These are phyloP conservation scores for Xylaria castorea DNA, from an alignment of 495 filamentous ascomycete species.

Conservation along the genomic window DNA sequence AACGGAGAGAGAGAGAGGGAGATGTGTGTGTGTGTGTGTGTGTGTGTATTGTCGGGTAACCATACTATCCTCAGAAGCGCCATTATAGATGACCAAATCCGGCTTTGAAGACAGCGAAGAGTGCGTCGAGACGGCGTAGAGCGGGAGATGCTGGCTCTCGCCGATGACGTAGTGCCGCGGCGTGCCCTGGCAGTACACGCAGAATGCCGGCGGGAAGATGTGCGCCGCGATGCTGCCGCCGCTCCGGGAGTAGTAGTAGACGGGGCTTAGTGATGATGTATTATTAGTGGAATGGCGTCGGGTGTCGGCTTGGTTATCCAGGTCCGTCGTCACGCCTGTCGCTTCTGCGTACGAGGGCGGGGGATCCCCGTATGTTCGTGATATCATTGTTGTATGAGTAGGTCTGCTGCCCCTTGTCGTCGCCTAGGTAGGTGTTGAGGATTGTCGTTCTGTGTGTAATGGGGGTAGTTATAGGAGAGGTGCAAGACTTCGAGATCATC, in stretches of 20 bases:
- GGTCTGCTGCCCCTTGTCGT: neutral
- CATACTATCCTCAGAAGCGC: conserved; percentile 24
- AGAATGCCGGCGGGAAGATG: conserved; percentile 39
- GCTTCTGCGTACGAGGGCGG: conserved; percentile 28
- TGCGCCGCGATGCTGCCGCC: conserved; percentile 10
- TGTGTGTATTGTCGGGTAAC: neutral
- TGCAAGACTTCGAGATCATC: neutral
- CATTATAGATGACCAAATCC: conserved; percentile 36
- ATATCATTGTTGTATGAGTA: neutral
- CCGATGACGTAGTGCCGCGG: conserved; percentile 32
- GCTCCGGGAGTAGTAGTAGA: neutral
- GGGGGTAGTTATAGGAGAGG: conserved; percentile 7
- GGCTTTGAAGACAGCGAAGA: conserved; percentile 23
- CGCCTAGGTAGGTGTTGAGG: neutral
- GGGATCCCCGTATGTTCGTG: neutral
- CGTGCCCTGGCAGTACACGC: conserved; percentile 30
- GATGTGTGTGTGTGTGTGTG: neutral
- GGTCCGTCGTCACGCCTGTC: neutral
- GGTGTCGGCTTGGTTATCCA: neutral
- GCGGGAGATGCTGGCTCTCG: conserved; percentile 32
- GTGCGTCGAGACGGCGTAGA: conserved; percentile 36
- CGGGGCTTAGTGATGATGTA: neutral
- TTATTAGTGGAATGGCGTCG: neutral
- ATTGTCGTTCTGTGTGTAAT: neutral
- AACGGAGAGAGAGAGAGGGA: neutral